Base-by-base conservation (phyloP, 108 stramenopile species). In the Mediolabrus comicus region DNA sequence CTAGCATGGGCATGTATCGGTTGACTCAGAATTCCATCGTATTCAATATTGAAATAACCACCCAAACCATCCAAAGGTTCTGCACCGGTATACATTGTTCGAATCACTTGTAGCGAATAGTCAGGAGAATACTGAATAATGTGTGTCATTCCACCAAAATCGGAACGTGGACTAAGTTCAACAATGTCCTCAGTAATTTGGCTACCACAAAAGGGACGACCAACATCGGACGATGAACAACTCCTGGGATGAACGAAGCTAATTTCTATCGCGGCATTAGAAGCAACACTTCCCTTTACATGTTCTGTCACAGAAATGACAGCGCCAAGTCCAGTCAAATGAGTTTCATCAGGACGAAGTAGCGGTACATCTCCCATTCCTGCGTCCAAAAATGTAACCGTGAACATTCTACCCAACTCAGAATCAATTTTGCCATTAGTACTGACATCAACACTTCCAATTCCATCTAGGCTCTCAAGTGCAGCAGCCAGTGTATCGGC, bases 31-130 rank as follows among this genome's bases (percentile, higher is more conserved):
- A 56, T 56, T 24, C 86, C 89, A 52, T 71, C 60, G 52, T 89
- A 92, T 32, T 77, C 72, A 65, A 92, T 52, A 29, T 74, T 51
- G 60, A 92, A 94, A 30, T 86, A 72, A 2, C 92, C 90, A 49
- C 72, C 79, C 16, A 81, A 54, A 29, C 53, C 62, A 61, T 59
- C 41, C 6, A 63, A 11, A 53, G 58, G 54, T 12, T 53, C 9
- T 19, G n/a, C 56, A 2, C 49, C 46, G 7, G 51, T 38, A 16
- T 62, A 59, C 52, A 59, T 62, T 54, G 69, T 78, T 19, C 64
- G 65, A 63, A 84, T 71, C 10, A 75, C 65, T 61, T 84, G 83
- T 13, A 51, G 74, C 13, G 62, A 69, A 39, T 74, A 78, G 35
- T 81, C 80, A 7, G 83, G 75, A 31, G n/a, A 33, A 39, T 69